Conservation (phyloP, 2,329 filamentous ascomycete species). For the Phyllosticta citribraziliensis region DNA sequence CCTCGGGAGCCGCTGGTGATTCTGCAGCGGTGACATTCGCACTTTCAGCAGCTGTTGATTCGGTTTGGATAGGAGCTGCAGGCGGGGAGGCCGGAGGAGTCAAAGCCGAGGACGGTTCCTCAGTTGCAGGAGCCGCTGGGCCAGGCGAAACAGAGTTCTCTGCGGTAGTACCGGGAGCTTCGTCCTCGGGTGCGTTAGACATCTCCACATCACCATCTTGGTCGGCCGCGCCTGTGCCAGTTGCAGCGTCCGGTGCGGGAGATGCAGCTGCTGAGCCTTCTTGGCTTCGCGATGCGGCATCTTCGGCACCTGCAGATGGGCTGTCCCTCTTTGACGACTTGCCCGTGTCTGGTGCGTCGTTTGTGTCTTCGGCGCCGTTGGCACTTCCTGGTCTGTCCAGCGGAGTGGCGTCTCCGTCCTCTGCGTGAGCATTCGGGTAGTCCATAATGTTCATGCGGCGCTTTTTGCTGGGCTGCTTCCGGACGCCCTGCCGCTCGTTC, state of each 20-base stretch:
- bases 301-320: slow-evolving; percentile 1
- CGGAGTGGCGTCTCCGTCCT: slow-evolving; percentile 20
- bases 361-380: slow-evolving; percentile 22
- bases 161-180: not conserved
- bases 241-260: not conserved
- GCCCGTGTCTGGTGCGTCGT: slow-evolving; percentile 20
- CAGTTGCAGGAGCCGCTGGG: not conserved
- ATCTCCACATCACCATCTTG: slow-evolving; percentile 14
- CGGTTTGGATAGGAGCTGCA: not conserved
- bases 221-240: not conserved
- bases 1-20: not conserved
- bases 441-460: slow-evolving; percentile 52
- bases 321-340: slow-evolving; percentile 19
- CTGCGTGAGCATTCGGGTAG: slow-evolving; percentile 45
- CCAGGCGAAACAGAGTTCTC: not conserved
- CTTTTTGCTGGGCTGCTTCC: slow-evolving; percentile 39
- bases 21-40: not conserved
- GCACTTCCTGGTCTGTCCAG: slow-evolving; percentile 1
- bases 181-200: slow-evolving; percentile 12
- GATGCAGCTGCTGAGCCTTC: not conserved
- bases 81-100: slow-evolving; percentile 9
- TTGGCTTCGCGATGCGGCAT: not conserved
- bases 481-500: slow-evolving; percentile 64
- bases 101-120: slow-evolving; percentile 1
- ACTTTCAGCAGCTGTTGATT: not conserved